Conservation (phyloP, 2,329 filamentous ascomycete species). For the Trichoderma endophyticum region DNA sequence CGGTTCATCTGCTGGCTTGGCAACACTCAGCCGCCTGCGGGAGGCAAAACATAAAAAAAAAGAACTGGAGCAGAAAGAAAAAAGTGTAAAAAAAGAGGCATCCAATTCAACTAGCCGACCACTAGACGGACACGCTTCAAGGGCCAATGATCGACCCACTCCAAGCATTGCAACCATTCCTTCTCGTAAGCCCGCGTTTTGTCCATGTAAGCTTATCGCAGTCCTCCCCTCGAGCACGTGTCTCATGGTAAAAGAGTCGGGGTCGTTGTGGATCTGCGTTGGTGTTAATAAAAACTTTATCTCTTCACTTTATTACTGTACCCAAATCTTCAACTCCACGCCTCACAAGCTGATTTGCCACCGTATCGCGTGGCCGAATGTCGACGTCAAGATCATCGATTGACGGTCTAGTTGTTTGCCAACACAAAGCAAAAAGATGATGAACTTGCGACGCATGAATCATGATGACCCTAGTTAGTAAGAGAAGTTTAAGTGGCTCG, state of each 20-base stretch:
- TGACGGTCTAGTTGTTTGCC: neutral
- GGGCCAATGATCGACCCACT: neutral
- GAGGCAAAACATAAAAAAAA: neutral
- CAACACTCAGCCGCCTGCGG: neutral
- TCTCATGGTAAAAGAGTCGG: neutral
- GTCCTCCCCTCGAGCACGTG: neutral
- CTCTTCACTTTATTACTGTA: neutral
- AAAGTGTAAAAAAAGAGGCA: neutral
- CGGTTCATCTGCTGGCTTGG: neutral
- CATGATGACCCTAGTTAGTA: neutral
- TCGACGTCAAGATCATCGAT: neutral
- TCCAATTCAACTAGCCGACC: neutral
- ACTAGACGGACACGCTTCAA: neutral
- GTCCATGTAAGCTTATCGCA: slow-evolving; percentile 2
- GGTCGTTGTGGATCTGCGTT: neutral
- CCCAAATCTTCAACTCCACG: neutral
- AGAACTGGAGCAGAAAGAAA: neutral
- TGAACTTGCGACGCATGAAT: neutral
- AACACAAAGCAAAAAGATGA: neutral
- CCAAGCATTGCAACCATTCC: neutral
- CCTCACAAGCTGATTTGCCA: neutral
- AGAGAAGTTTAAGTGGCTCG: neutral
- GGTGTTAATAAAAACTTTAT: neutral
- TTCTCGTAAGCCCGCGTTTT: neutral
- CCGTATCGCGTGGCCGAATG: neutral